Base-by-base conservation (phyloP, 1,139 yeast species). In the Debaryomycetaceae sp. region DNA sequence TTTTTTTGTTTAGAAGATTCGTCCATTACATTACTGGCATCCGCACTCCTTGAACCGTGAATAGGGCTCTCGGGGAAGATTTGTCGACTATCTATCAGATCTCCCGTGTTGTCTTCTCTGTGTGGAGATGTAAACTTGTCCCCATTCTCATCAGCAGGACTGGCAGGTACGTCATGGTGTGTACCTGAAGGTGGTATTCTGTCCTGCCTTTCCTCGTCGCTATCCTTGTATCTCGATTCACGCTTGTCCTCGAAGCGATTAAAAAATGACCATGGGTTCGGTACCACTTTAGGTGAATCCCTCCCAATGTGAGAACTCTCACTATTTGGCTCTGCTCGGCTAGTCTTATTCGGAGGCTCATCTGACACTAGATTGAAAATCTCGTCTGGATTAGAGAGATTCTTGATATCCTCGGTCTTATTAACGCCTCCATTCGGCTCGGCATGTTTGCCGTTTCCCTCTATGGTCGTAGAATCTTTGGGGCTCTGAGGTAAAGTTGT, bases 241-340 rank as follows among this genome's bases (percentile, higher is more conserved):
- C 53, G 45, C 17, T 52, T 55, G 45, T 67, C 72, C 6, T 45
- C 54, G 24, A 47, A 48, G 37, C 54, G 47, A 37, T 54, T 56
- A 40, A 63, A 59, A 42, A 66, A 64, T 9, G 61, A 51, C 50
- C 65, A 58, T 0, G 73, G 56, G 44, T 69, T 69, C 1, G 63
- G 57, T 8, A 68, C 54, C 1, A 62, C 50, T 33, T 51, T 51
- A 5, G 61, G 54, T 2, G 63, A 50, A n/a, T 59, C 63, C 30
- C 48, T 48, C 11, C 48, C 50, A 17, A 9, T 22, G 23, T 24
- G n/a, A n/a, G 31, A 23, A 20, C 11, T 27, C 31, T 27, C 11
- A 11, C 11, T 7, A 27, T 27, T 27, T 11, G 11, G 11, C 11
- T 27, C 31, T 27, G 11, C 11, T 8, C 8, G 11, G 31, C 11